Conservation (phyloP, 31 red algal species). For the Porphyra umbilicalis region DNA sequence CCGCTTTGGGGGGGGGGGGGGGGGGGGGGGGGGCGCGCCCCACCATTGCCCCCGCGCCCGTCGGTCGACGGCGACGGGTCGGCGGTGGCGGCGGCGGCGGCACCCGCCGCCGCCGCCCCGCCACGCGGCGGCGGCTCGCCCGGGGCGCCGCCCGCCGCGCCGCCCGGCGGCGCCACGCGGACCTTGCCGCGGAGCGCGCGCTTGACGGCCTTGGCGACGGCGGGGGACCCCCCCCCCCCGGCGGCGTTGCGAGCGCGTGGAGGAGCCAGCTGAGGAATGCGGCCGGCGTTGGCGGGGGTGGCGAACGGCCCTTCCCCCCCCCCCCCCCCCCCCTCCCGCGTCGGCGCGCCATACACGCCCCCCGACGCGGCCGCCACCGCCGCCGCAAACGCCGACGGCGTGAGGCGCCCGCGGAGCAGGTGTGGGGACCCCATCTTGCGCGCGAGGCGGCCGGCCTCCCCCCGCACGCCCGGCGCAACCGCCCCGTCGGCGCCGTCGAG, state of each 20-base stretch:
- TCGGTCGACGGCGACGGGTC: too few relatives aligned
- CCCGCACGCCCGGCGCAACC: conserved; percentile 4
- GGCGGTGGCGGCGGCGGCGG: too few relatives aligned
- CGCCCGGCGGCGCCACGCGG: background rate
- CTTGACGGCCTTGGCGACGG: background rate
- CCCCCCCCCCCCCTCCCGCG: background rate
- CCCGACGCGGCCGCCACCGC: background rate
- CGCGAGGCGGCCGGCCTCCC: conserved; percentile 27
- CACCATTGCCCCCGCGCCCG: too few relatives aligned
- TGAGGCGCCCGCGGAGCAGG: conserved; percentile 51
- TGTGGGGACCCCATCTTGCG: conserved; percentile 47
- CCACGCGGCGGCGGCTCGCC: too few relatives aligned
- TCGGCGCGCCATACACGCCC: background rate
- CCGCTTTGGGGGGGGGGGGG: too few relatives aligned
- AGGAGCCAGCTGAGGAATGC: background rate
- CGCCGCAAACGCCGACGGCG: background rate
- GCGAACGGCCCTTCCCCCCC: background rate
- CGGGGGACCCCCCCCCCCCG: background rate
- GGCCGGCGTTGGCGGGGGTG: background rate
- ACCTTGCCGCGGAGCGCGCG: background rate
- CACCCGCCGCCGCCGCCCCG: too few relatives aligned
- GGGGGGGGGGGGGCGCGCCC: too few relatives aligned
- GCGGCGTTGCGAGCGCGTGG: background rate
- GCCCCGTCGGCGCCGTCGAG: conserved; percentile 5
- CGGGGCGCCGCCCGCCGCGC: too few relatives aligned